Conservation (phyloP, 1,139 yeast species). For the Candida mesenterica region DNA sequence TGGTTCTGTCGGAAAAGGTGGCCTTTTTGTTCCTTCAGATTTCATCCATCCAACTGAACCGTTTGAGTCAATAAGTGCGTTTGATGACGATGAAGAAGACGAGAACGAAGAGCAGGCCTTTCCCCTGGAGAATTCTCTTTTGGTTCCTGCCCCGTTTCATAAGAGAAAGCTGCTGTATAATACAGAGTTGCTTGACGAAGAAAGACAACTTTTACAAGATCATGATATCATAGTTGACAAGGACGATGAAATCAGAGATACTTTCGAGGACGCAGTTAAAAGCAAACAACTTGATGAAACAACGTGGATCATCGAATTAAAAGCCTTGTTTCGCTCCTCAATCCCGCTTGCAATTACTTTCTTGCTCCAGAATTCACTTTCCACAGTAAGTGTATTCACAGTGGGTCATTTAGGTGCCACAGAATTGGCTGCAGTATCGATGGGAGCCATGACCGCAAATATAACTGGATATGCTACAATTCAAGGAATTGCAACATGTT, state of each 20-base stretch:
- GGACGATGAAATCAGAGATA: slow-evolving; percentile 30
- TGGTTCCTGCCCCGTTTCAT: slow-evolving; percentile 10
- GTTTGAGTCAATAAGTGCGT: slow-evolving; percentile 1
- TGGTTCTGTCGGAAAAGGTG: slow-evolving; percentile 55
- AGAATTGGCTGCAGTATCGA: slow-evolving; percentile 58
- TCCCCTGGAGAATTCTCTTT: slow-evolving; percentile 14
- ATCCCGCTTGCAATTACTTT: slow-evolving; percentile 55
- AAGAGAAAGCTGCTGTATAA: slow-evolving; percentile 13
- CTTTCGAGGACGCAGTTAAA: slow-evolving; percentile 38
- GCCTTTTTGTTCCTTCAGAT: slow-evolving; percentile 52
- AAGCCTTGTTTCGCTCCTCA: slow-evolving; percentile 41
- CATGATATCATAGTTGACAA: slow-evolving; percentile 25
- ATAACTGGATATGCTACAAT: slow-evolving; percentile 59
- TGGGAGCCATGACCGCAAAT: slow-evolving; percentile 64
- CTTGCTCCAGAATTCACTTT: slow-evolving; percentile 52
- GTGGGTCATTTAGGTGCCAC: slow-evolving; percentile 61
- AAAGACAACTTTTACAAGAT: slow-evolving; percentile 35
- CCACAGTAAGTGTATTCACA: slow-evolving; percentile 56
- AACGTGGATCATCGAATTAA: slow-evolving; percentile 35
- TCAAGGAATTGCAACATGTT: slow-evolving; percentile 68
- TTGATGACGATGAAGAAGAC: slow-evolving; percentile 10
- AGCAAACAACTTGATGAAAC: slow-evolving; percentile 26
- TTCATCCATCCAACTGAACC: slow-evolving; percentile 23
- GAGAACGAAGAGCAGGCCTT: slow-evolving; percentile 11
- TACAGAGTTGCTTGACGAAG: slow-evolving; percentile 34